Base-by-base conservation (phyloP, 2,329 filamentous ascomycete species). In the Diplodia intermedia region DNA sequence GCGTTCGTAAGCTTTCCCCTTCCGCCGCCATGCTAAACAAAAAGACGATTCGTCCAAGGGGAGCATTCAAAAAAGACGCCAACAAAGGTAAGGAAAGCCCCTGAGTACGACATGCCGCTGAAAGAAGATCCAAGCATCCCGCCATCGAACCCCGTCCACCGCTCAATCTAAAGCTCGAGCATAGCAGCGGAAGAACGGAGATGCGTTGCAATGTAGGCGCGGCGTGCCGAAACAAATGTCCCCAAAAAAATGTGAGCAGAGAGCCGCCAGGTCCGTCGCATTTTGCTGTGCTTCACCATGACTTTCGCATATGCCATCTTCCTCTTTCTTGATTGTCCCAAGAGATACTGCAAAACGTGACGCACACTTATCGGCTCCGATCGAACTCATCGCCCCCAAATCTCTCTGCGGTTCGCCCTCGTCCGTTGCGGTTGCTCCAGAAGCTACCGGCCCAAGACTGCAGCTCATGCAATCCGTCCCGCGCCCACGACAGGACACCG, bases 371-470 rank as follows among this genome's bases (percentile, higher is more conserved):
- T 52, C 60, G 40, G 47, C 47, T 63, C 14, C 60, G 43, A 18
- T 63, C 60, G 7, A 63, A 53, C 11, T 26, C 60, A 11, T 63
- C 60, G 20, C 40, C 60, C 7, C 29, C 43, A n/a, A 63, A 52
- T 29, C 60, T 52, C 20, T 63, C 60, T 18, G 43, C 47, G 20
- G n/a, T 63, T 29, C 47, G 52, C n/a, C 31, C 60, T 14, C 60
- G 33, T 8, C 26, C 52, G 23, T 14, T 57, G 1, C 65, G 40
- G 15, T 29, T 54, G 20, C 53, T 57, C 65, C 38, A 57, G 8
- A 66, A 66, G n/a, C 65, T 50, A n/a, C 65, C 65, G 23, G 65
- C 53, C 65, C 65, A 66, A 14, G 53, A 57, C 40, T 57, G 53
- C 14, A 66, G n/a, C 20, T 66, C 63, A n/a, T 56, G 50, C 23